A percentile compares a stretch with the other conserved stretches of the same genome.
phyloP scores from a whole-genome alignment of 768 basidiomycete species.

The Russula compacta region DNA sequence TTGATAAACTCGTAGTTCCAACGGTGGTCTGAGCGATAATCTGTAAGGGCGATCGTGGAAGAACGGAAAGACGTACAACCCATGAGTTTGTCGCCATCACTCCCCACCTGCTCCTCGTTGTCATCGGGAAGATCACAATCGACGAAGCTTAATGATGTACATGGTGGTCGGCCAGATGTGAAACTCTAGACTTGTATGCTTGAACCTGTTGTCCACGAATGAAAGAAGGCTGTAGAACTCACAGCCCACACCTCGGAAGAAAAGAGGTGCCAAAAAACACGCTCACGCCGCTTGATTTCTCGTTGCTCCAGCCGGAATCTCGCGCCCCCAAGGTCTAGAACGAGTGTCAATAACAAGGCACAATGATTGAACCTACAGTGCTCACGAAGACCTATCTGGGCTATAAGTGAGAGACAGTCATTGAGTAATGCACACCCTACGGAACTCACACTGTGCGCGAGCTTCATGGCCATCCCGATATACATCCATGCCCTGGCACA shows the following conservation, averaged over 20 bases:
- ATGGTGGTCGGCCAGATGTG: constrained; percentile 24
- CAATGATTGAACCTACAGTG: not conserved
- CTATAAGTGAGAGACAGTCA: not conserved
- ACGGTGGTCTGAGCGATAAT: constrained; percentile 32
- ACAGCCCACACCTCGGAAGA: constrained; percentile 54
- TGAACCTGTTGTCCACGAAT: not conserved
- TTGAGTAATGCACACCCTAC: constrained; percentile 5
- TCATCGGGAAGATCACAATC: constrained; percentile 24
- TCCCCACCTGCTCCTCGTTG: constrained; percentile 4
- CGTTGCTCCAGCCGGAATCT: constrained; percentile 49
- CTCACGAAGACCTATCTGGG: constrained; percentile 47
- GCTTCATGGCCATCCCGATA: constrained; percentile 48
- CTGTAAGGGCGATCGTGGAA: not conserved
- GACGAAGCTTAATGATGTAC: constrained; percentile 19
- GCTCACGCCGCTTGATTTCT: constrained; percentile 39
- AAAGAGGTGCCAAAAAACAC: constrained; percentile 65
- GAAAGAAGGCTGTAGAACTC: not conserved
- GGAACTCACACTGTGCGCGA: constrained; percentile 49
- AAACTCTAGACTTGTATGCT: constrained; percentile 21
- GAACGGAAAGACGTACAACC: constrained; percentile 5
- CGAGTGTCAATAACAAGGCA: constrained; percentile 13
- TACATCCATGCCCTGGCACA: constrained; percentile 46
- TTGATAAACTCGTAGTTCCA: constrained; percentile 46
- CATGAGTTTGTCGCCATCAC: constrained; percentile 7
- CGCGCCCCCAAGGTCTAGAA: constrained; percentile 46